Percentiles rank a stretch among this genome's conserved stretches.
Evolutionary conservation across 345 rosid genomes (phyloP).

Genomic region (Capsella bursapastoris): DNA sequence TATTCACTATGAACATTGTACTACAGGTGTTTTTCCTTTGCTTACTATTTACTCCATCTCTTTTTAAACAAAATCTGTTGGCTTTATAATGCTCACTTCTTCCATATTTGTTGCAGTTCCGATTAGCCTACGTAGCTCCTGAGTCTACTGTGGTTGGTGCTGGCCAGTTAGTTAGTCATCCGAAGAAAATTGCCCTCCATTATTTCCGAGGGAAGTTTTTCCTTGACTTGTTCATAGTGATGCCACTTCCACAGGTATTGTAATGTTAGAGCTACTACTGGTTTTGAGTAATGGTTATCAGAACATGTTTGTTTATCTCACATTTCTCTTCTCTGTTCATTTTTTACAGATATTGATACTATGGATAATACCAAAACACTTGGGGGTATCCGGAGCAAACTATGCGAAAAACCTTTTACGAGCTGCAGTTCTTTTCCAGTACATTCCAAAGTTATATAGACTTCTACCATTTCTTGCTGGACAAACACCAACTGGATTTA

Average conservation of each 20-base stretch:
- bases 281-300: not conserved
- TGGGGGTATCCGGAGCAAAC: constrained; percentile 63
- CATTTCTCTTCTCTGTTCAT: not conserved
- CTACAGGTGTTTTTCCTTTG: constrained; percentile 66
- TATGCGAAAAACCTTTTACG: constrained; percentile 69
- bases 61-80: not conserved
- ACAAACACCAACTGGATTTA: constrained; percentile 69
- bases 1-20: constrained; percentile 70
- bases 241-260: constrained; percentile 90
- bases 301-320: constrained; percentile 19
- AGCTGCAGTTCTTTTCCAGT: constrained; percentile 65
- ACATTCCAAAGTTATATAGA: constrained; percentile 73
- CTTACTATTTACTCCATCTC: not conserved
- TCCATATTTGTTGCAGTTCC: constrained; percentile 59
- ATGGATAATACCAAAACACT: constrained; percentile 49
- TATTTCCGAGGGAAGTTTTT: constrained; percentile 64
- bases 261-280: constrained; percentile 13
- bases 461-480: constrained; percentile 78
- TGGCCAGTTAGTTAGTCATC: constrained; percentile 89
- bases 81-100: constrained; percentile 12
- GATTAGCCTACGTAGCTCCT: constrained; percentile 83
- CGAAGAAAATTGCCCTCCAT: constrained; percentile 64
- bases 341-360: constrained; percentile 62
- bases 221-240: constrained; percentile 61
- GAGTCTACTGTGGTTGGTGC: constrained; percentile 85